Evolutionary conservation across 768 basidiomycete genomes (phyloP), one percentile per base, ranked within the genome.

Genomic region (Rhizopogon sp.): DNA sequence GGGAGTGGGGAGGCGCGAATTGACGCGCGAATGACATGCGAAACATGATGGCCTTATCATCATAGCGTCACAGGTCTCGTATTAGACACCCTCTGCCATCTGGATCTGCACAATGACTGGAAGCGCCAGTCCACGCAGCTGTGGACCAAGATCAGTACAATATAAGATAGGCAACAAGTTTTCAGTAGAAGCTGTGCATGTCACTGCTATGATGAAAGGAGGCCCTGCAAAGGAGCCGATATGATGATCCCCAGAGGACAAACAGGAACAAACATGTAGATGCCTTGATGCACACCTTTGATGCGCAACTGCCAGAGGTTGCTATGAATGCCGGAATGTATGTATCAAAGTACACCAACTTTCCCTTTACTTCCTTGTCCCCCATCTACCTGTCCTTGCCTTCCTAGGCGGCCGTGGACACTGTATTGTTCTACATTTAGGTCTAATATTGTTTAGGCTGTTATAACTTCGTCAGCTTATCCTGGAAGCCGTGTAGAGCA

Each of bases 281-380:
- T 46, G 43, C 31, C 43, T 17, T 68, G 61, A 67, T 69, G 57
- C 43, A 53, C 40, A 53, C 40, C 46, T 55, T 43, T 55, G 54
- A 55, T 55, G 54, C 6, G 45, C 46, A 56, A 42, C 57, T 46
- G 58, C 53, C 56, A 46, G 47, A 53, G 58, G 64, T 62, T 60
- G 56, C 63, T 22, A 60, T 59, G 62, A 55, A 49, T 41, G 53
- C 47, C 52, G 43, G 67, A 57, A 57, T 63, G 57, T 37, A 25
- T 50, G 20, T 46, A 57, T 47, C 28, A 22, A 43, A 39, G 25
- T 46, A 28, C 46, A 42, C 42, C 14, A 57, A 41, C 52, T 20
- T 25, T 37, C 35, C 33, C 1, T 35, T 29, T 53, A 54, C 51
- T 43, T 42, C 39, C 17, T 56, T 44, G 10, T 28, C 45, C 40